Percentiles rank a stretch among this genome's conserved stretches.
Conservation (phyloP, 1,284 basidiomycete genomes). For the Moesziomyces sp. region DNA sequence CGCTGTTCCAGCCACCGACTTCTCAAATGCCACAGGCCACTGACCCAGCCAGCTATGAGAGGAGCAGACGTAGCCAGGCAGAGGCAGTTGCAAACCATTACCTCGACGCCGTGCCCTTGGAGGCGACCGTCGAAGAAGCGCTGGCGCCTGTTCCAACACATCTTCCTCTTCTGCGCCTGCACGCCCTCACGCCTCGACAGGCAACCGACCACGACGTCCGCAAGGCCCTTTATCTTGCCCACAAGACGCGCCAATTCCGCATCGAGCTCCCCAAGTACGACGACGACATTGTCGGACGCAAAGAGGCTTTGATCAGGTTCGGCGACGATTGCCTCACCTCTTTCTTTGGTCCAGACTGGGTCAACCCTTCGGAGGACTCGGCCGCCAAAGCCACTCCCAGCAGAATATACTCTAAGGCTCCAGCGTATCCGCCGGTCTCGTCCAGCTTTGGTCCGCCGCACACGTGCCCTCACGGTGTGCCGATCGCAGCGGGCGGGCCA, state of each 20-base stretch:
- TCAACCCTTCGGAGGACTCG: neutral
- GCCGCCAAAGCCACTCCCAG: conserved; percentile 3
- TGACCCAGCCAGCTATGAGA: neutral
- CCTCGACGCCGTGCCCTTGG: neutral
- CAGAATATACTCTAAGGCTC: neutral
- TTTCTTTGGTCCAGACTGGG: conserved; percentile 12
- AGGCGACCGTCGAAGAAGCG: conserved; percentile 1
- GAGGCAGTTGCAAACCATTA: conserved; percentile 3
- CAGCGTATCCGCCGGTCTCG: too few species aligned
- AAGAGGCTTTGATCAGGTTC: conserved; percentile 21
- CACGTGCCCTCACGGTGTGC: too few species aligned
- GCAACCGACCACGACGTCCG: conserved; percentile 2
- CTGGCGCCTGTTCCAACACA: conserved; percentile 3
- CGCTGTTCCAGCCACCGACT: too few species aligned
- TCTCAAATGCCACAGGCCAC: neutral
- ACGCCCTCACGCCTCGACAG: conserved; percentile 25
- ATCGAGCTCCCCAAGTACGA: conserved; percentile 22
- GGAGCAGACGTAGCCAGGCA: neutral
- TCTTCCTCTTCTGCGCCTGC: neutral
- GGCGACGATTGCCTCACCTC: conserved; percentile 7
- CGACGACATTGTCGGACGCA: conserved; percentile 16
- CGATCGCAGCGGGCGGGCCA: too few species aligned
- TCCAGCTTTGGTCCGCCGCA: too few species aligned
- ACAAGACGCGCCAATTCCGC: conserved; percentile 20
- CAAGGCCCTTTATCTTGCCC: neutral